Evolutionary conservation across 768 basidiomycete species (phyloP).

Genomic region (Psilocybe sp.): DNA sequence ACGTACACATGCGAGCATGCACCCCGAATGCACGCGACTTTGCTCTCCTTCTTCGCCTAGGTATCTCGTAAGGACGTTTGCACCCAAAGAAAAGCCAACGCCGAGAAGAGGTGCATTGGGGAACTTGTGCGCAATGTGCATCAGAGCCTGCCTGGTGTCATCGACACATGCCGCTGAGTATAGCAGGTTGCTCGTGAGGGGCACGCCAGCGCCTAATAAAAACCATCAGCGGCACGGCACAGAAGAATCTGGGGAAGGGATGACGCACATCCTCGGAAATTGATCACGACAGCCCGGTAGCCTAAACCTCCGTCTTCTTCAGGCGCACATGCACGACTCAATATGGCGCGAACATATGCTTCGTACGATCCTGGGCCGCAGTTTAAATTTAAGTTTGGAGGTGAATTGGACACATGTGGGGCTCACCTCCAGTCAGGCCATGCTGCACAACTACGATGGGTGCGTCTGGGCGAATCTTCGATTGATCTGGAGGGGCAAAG

Average conservation of each 20-base stretch:
- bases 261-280: slow-evolving; percentile 85
- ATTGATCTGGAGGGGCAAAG: slow-evolving; percentile 52
- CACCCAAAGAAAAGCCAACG: slow-evolving; percentile 91
- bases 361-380: slow-evolving; percentile 75
- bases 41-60: slow-evolving; percentile 76
- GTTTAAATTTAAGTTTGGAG: slow-evolving; percentile 7
- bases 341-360: slow-evolving; percentile 81
- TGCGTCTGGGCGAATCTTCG: slow-evolving; percentile 34
- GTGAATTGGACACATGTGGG: neutral
- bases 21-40: slow-evolving; percentile 62
- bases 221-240: slow-evolving; percentile 13
- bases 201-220: slow-evolving; percentile 73
- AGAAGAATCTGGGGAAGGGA: neutral
- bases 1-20: slow-evolving; percentile 74
- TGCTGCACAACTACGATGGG: slow-evolving; percentile 59
- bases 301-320: slow-evolving; percentile 80
- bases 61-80: slow-evolving; percentile 88
- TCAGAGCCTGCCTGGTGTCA: slow-evolving; percentile 78
- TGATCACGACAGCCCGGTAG: slow-evolving; percentile 87
- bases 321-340: slow-evolving; percentile 69
- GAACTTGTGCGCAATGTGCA: slow-evolving; percentile 69
- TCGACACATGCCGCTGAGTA: slow-evolving; percentile 90
- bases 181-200: slow-evolving; percentile 76
- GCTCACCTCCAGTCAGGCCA: slow-evolving; percentile 48
- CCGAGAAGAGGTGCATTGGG: slow-evolving; percentile 86